Evolutionary conservation across 1,139 yeast genomes (phyloP).

Genomic region (Scheffersomyces cryptocercus): DNA sequence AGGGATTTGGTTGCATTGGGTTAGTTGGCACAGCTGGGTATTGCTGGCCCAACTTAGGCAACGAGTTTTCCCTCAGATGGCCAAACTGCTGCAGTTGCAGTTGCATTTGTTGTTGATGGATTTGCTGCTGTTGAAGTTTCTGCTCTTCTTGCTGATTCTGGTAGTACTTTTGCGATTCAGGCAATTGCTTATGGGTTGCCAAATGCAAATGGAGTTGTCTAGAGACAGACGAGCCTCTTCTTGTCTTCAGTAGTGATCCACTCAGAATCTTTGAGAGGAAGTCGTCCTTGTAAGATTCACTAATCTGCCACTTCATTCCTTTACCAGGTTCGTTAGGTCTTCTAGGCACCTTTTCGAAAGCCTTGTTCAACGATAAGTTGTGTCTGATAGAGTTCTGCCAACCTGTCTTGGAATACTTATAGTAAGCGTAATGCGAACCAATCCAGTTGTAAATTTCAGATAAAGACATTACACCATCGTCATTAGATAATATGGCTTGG

Average conservation of each 20-base stretch:
- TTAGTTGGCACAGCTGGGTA: conserved; percentile 17
- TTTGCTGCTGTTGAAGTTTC: conserved; percentile 15
- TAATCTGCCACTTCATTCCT: conserved; percentile 99
- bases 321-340: conserved; percentile 96
- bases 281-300: conserved; percentile 80
- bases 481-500: conserved; percentile 87
- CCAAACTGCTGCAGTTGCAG: conserved; percentile 16
- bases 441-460: conserved; percentile 94
- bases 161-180: conserved; percentile 45
- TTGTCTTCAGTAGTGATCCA: conserved; percentile 70
- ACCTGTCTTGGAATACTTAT: conserved; percentile 91
- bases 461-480: conserved; percentile 84
- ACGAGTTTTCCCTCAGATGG: conserved; percentile 18
- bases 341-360: conserved; percentile 93
- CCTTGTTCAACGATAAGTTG: conserved; percentile 77
- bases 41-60: conserved; percentile 22
- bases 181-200: conserved; percentile 68
- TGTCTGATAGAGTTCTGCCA: conserved; percentile 88
- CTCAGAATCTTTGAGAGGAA: conserved; percentile 75
- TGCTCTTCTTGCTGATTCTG: conserved; percentile 17
- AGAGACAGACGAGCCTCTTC: conserved; percentile 79
- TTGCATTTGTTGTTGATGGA: conserved; percentile 12
- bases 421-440: conserved; percentile 82
- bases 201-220: conserved; percentile 76
- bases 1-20: conserved; percentile 25